Evolutionary conservation across 257 asterid species (phyloP).

Genomic region (Solanum lignicaule): DNA sequence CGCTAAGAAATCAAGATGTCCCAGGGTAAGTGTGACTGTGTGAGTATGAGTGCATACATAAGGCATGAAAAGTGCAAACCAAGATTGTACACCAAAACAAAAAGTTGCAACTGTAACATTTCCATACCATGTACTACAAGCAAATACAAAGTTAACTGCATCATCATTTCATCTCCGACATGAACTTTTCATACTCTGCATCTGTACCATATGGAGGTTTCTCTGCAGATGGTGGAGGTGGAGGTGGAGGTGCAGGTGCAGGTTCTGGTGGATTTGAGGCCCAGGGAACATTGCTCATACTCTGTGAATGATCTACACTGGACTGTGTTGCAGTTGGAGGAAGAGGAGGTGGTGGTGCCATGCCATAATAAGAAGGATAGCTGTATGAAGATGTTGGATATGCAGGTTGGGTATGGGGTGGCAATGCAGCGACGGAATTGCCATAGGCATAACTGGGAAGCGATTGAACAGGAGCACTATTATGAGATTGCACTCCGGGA

Average conservation of each 20-base stretch:
- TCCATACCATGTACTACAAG: neutral
- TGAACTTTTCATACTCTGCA: conserved; percentile 89
- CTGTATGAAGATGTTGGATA: conserved; percentile 55
- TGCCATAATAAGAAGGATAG: conserved; percentile 54
- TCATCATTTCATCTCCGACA: conserved; percentile 83
- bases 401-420: conserved; percentile 36
- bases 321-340: conserved; percentile 48
- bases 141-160: neutral
- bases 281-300: conserved; percentile 71
- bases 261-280: conserved; percentile 58
- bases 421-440: conserved; percentile 38
- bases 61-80: neutral
- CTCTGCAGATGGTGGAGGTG: conserved; percentile 44
- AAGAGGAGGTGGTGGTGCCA: conserved; percentile 48
- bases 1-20: neutral
- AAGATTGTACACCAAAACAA: neutral
- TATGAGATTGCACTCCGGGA: conserved; percentile 67
- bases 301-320: conserved; percentile 43
- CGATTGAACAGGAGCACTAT: conserved; percentile 45
- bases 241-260: conserved; percentile 21
- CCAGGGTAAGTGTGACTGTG: neutral
- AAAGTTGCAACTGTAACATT: neutral
- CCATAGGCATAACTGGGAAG: conserved; percentile 50
- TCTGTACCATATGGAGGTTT: conserved; percentile 42
- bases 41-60: neutral